Evolutionary conservation across 345 rosid species (phyloP), one percentile per base, ranked within the genome.

Genomic region (Mangifera indica): DNA sequence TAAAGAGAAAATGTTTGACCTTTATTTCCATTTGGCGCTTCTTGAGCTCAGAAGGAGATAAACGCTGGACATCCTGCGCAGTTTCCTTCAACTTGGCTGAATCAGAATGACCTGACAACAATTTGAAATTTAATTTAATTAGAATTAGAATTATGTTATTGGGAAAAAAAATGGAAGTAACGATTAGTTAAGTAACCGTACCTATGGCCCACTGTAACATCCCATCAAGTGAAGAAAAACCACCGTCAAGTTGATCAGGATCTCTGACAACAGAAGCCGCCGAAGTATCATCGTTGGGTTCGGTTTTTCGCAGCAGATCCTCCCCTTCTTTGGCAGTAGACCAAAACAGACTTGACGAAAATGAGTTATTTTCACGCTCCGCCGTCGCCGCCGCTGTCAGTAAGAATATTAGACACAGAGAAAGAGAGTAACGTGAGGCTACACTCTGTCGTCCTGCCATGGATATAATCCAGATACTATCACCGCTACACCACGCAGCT

Each of bases 171-270:
- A 51, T 55, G n/a, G 37, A 18, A 22, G 45, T 45, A 60, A 18
- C 1, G 2, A 58, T 29, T 2, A 42, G 29, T 17, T 49, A 48
- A 54, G 44, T 13, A 15, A 12, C 72, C 32, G 24, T 53, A 92
- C 97, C 98, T 66, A 94, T 92, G 29, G 97, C 98, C 99, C 99
- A 94, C 76, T 89, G 95, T 74, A 94, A 70, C 93, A 94, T 92
- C 57, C 97, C 92, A 6, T 94, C 99, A 2, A 94, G 85, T 29
- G 98, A 87, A 75, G 98, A 89, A 60, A 92, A 92, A 24, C 96
- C 97, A 46, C 98, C 96, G 64, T 94, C 99, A n/a, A 86, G 67
- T 63, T 82, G 88, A 24, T 85, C 91, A 24, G 42, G 82, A 53
- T 82, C 87, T 64, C 81, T 78, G 76, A 80, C 82, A 0, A 75